Percentiles rank a stretch among this genome's conserved stretches.
Conservation (phyloP, 176 grass and related monocot species). For the Phragmites australis region DNA sequence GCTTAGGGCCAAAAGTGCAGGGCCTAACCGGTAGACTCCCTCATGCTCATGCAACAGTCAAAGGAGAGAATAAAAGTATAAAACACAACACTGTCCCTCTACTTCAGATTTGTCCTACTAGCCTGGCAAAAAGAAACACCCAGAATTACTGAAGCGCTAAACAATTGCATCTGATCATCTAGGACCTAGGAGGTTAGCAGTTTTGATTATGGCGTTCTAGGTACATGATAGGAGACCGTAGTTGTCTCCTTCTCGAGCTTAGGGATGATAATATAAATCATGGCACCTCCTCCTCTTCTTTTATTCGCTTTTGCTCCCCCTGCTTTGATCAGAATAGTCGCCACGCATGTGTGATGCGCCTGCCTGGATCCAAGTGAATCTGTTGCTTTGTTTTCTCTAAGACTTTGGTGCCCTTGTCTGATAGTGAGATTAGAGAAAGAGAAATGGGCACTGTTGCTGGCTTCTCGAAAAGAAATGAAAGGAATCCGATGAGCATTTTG, state of each 20-base stretch:
- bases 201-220: slow-evolving; percentile 45
- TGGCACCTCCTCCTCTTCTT: slow-evolving; percentile 15
- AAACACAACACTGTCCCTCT: slow-evolving; percentile 7
- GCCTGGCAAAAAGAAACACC: slow-evolving; percentile 16
- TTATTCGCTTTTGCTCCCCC: slow-evolving; percentile 39
- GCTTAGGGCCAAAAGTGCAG: slow-evolving; percentile 40
- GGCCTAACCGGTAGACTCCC: slow-evolving; percentile 27
- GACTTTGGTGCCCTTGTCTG: slow-evolving; percentile 26
- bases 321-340: slow-evolving; percentile 27
- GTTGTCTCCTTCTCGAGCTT: slow-evolving; percentile 67
- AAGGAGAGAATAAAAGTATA: slow-evolving; percentile 39
- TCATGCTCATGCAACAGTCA: neutral
- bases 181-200: slow-evolving; percentile 45
- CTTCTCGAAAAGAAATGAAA: slow-evolving; percentile 38
- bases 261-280: slow-evolving; percentile 52
- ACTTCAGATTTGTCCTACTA: slow-evolving; percentile 76
- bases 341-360: slow-evolving; percentile 36
- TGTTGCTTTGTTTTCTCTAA: neutral
- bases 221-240: slow-evolving; percentile 54
- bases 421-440: slow-evolving; percentile 19
- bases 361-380: slow-evolving; percentile 39
- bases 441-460: neutral
- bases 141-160: slow-evolving; percentile 23
- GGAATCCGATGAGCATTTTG: slow-evolving; percentile 4
- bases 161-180: slow-evolving; percentile 42